Evolutionary conservation across 2,329 filamentous ascomycete species (phyloP).

Genomic region (Pseudocercospora fuligena): DNA sequence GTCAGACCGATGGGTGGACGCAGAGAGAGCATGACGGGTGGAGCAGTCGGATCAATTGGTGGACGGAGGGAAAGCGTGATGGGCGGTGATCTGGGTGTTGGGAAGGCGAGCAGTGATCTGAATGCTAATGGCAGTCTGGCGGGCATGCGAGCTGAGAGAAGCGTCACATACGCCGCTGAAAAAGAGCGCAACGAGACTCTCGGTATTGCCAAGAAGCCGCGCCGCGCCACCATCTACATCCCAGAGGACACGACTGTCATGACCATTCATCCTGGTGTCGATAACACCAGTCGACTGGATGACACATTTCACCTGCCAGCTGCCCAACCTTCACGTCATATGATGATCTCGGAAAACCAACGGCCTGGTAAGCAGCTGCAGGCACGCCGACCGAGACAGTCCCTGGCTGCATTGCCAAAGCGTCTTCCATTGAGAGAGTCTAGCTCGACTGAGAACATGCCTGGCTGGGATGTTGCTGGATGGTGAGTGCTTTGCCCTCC

Average conservation of each 20-base stretch:
- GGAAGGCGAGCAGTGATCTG: not conserved
- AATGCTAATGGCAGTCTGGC: not conserved
- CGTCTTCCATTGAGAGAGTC: slow-evolving; percentile 55
- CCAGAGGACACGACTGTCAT: slow-evolving; percentile 58
- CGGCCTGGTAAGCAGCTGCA: slow-evolving; percentile 6
- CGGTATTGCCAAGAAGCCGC: slow-evolving; percentile 41
- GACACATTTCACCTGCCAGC: slow-evolving; percentile 37
- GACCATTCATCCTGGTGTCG: slow-evolving; percentile 56
- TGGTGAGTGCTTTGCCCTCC: slow-evolving; percentile 11
- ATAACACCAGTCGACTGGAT: slow-evolving; percentile 35
- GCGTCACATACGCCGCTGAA: slow-evolving; percentile 5
- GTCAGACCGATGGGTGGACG: not conserved
- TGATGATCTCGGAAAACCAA: not conserved
- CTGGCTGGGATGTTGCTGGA: slow-evolving; percentile 52
- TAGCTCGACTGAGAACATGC: slow-evolving; percentile 14
- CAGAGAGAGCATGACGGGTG: slow-evolving; percentile 4
- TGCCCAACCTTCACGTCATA: not conserved
- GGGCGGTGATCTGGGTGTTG: not conserved
- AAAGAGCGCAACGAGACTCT: slow-evolving; percentile 4
- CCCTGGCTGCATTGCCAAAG: slow-evolving; percentile 54
- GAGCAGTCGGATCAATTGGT: not conserved
- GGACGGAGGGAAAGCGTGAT: slow-evolving; percentile 6
- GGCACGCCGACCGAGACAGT: slow-evolving; percentile 44
- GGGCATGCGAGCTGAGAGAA: not conserved
- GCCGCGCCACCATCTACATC: slow-evolving; percentile 57